Evolutionary conservation across 164 flowering plant species (phyloP).

Genomic region (Echeveria elegans): DNA sequence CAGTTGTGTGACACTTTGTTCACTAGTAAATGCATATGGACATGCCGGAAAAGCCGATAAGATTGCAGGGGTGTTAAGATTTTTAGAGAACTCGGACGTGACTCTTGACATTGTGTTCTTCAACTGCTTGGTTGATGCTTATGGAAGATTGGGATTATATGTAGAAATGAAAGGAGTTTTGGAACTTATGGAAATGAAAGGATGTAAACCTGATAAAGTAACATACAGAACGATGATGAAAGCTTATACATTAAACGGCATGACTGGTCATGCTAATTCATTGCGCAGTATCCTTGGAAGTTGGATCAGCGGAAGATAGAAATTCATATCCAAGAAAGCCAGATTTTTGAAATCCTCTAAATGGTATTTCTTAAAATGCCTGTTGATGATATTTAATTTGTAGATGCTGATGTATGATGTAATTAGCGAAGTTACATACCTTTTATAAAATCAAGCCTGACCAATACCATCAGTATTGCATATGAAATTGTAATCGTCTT

Average conservation of each 20-base stretch:
- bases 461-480: no score
- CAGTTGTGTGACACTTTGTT: slow-evolving; percentile 79
- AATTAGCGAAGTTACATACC: neutral
- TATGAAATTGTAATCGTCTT: no score
- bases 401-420: no score
- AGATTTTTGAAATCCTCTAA: no score
- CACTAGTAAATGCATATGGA: slow-evolving; percentile 81
- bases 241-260: slow-evolving; percentile 50
- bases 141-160: slow-evolving; percentile 68
- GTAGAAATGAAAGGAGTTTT: slow-evolving; percentile 87
- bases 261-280: slow-evolving; percentile 54
- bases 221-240: slow-evolving; percentile 89
- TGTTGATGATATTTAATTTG: no score
- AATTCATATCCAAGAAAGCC: neutral
- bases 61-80: slow-evolving; percentile 51
- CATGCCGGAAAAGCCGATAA: slow-evolving; percentile 57
- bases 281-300: slow-evolving; percentile 19
- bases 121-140: slow-evolving; percentile 85
- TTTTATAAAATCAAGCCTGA: no score
- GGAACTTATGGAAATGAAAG: slow-evolving; percentile 62
- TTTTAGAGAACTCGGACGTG: slow-evolving; percentile 73
- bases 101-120: slow-evolving; percentile 67
- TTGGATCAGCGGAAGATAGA: slow-evolving; percentile 11
- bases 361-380: no score
- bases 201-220: slow-evolving; percentile 69